Conservation (phyloP, 345 rosid species). For the Garcia nutans region DNA sequence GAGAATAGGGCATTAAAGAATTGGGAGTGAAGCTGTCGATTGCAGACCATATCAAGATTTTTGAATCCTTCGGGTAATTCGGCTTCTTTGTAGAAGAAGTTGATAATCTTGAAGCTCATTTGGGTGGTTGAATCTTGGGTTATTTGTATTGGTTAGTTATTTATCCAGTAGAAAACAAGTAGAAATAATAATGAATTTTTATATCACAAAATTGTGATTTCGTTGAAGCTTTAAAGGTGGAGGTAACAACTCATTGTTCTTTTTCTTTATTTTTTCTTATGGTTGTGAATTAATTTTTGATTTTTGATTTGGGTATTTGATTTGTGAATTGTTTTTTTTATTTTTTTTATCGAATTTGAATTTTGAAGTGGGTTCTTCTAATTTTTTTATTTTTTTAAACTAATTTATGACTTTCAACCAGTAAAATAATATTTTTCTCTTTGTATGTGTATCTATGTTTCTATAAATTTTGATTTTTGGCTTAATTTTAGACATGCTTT, state of each 20-base stretch:
- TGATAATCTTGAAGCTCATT: slow-evolving; percentile 7
- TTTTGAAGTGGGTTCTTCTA: too few relatives aligned
- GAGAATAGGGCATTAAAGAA: background rate
- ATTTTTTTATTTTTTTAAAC: too few relatives aligned
- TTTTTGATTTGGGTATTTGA: too few relatives aligned
- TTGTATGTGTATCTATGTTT: background rate
- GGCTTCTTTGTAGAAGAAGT: background rate
- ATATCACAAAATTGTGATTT: too few relatives aligned
- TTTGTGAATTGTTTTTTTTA: too few relatives aligned
- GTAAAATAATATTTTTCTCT: slow-evolving; percentile 14
- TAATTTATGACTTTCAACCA: slow-evolving; percentile 3
- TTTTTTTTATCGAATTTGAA: too few relatives aligned
- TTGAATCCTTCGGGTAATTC: background rate
- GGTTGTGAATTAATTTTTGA: too few relatives aligned
- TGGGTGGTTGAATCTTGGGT: background rate
- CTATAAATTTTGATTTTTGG: slow-evolving; percentile 10
- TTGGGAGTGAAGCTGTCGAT: background rate
- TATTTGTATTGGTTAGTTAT: slow-evolving; percentile 16
- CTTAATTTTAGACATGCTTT: slow-evolving; percentile 4
- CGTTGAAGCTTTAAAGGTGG: too few relatives aligned
- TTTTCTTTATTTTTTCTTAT: too few relatives aligned
- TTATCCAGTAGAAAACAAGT: too few relatives aligned
- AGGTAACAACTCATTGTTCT: too few relatives aligned
- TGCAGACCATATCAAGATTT: slow-evolving; percentile 5
- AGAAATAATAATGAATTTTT: too few relatives aligned